Base-by-base conservation (phyloP, 257 asterid species). In the Ajuga chamaepitys region DNA sequence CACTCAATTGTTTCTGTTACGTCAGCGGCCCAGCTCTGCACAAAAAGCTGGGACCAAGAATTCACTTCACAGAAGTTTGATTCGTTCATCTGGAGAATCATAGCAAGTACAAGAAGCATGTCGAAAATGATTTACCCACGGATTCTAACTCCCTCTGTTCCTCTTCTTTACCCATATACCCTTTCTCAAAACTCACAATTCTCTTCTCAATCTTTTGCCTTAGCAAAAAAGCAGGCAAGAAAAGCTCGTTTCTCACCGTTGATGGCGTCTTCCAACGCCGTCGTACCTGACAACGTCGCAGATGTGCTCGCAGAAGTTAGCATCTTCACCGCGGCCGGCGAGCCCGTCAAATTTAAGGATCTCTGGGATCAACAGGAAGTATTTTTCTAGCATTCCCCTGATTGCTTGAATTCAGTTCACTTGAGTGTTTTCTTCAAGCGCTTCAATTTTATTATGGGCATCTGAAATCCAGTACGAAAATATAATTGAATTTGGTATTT, bases 321-420 rank as follows among this genome's bases (percentile, higher is more conserved):
- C 65, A 83, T 91, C 67, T 85, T 88, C 71, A 85, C 87, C 13
- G 90, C 88, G 58, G 44, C 86, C 54, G 98, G 90, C 7, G 84
- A 82, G 42, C 78, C 87, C 0, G 92, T 91, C 75, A 80, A 77
- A 64, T 91, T 91, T 68, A 73, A 81, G 71, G 77, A 83, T 40
- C 90, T 91, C 7, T 88, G 89, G 96, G 95, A 91, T 80, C 95
- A 86, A 78, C 76, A 79, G 26, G 86, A 86, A 88, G 98, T 90
- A 30, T 30, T 55, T 55, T 66, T 24, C 40, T 10, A 32, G 10
- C 30, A 58, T 17, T 12, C 52, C 41, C 26, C 25, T 1, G 21
- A 14, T 37, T 59, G 12, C 5, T 21, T 37, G 13, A 42, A 24
- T n/a, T n/a, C 21, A 16, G 7, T 10, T 47, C 12, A 17, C 22